Conservation (phyloP, 129 eudicot species). For the Apium graveolens region DNA sequence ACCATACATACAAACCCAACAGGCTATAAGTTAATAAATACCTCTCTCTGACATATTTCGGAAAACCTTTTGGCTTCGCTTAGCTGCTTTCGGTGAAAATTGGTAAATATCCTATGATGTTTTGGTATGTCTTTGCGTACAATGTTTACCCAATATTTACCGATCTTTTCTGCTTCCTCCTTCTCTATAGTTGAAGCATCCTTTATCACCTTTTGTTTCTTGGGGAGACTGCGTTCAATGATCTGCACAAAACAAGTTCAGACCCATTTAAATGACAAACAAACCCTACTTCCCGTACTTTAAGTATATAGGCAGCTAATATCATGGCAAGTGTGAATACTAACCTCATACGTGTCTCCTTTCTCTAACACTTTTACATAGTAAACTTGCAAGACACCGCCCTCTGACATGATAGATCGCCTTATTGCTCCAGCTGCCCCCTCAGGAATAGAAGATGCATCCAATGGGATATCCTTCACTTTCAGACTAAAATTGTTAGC, state of each 20-base stretch:
- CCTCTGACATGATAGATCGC: slow-evolving; percentile 80
- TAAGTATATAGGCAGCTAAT: background rate
- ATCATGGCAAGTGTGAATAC: slow-evolving; percentile 3
- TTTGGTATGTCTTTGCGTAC: slow-evolving; percentile 86
- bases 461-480: slow-evolving; percentile 61
- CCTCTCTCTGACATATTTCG: slow-evolving; percentile 98
- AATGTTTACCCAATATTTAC: slow-evolving; percentile 77
- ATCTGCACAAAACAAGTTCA: slow-evolving; percentile 45
- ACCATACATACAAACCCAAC: background rate
- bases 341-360: slow-evolving; percentile 95
- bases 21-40: slow-evolving; percentile 11
- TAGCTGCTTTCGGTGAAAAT: slow-evolving; percentile 65
- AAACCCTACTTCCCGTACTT: background rate
- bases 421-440: slow-evolving; percentile 89
- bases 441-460: slow-evolving; percentile 68
- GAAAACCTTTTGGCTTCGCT: slow-evolving; percentile 87
- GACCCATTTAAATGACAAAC: slow-evolving; percentile 4
- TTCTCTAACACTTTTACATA: slow-evolving; percentile 95
- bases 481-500: slow-evolving; percentile 50
- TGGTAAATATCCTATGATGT: slow-evolving; percentile 64
- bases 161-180: slow-evolving; percentile 81
- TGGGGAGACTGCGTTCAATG: slow-evolving; percentile 86
- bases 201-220: slow-evolving; percentile 52
- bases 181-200: slow-evolving; percentile 73
- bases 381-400: slow-evolving; percentile 74